Evolutionary conservation across 2,329 filamentous ascomycete genomes (phyloP).

Genomic region (Diplodia seriata): DNA sequence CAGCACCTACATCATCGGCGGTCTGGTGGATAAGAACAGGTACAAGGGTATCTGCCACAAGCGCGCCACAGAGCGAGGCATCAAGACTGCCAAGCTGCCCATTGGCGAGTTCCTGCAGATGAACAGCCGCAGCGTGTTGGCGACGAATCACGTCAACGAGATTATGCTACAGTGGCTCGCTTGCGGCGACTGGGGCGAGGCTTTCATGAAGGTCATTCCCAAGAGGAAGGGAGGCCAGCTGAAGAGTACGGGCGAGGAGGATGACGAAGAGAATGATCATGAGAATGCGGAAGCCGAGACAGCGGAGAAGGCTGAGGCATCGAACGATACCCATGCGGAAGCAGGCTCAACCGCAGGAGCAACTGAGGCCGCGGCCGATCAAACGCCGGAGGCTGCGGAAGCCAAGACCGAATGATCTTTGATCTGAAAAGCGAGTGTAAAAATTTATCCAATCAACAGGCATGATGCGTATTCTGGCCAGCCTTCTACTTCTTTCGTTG

Average conservation of each 20-base stretch:
- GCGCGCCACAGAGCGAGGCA: constrained; percentile 73
- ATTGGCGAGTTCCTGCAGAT: constrained; percentile 97
- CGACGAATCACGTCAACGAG: constrained; percentile 95
- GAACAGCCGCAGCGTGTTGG: constrained; percentile 82
- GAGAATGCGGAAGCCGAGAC: constrained; percentile 33
- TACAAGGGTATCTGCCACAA: constrained; percentile 95
- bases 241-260: constrained; percentile 49
- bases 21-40: constrained; percentile 93
- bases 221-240: constrained; percentile 84
- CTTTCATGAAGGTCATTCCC: constrained; percentile 87
- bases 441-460: not conserved
- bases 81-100: constrained; percentile 88
- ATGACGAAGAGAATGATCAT: constrained; percentile 33
- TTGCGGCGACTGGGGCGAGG: constrained; percentile 86
- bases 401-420: not conserved
- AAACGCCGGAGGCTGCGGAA: not conserved
- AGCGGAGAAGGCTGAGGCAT: not conserved
- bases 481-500: not conserved
- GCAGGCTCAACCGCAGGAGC: not conserved
- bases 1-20: constrained; percentile 91
- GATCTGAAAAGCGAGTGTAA: not conserved
- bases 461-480: not conserved
- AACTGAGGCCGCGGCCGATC: not conserved
- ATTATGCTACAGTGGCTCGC: constrained; percentile 97
- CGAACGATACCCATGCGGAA: not conserved